Base-by-base conservation (phyloP, 768 basidiomycete species). In the Kwoniella europaea region DNA sequence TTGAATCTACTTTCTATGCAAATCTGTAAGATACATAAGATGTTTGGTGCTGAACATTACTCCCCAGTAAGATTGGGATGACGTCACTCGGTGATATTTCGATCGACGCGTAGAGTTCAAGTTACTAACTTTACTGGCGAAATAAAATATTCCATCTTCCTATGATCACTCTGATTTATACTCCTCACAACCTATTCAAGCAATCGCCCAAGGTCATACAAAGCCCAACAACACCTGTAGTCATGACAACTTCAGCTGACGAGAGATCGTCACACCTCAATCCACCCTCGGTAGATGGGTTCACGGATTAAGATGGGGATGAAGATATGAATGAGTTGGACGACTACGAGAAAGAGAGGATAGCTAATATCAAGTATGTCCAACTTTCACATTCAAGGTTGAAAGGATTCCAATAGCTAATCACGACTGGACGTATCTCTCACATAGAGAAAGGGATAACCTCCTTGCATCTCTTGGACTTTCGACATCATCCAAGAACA, bases 331-430 rank as follows among this genome's bases (percentile, higher is more conserved):
- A 73, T 16, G 79, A 74, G 27, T 35, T 68, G 20, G 72, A 71
- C 15, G 56, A 65, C 5, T 80, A 81, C 60, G 80, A 83, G 55
- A 53, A 71, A 64, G 71, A 80, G 56, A 57, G 82, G 50, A 63
- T 72, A 29, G 73, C 69, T 41, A 81, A 79, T 57, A 83, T 83
- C 42, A 65, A 71, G 81, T 80, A 46, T 57, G 75, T 44, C 12
- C 15, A n/a, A n/a, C n/a, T n/a, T n/a, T n/a, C n/a, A n/a, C n/a
- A n/a, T n/a, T n/a, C n/a, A n/a, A n/a, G n/a, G n/a, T n/a, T n/a
- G n/a, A n/a, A n/a, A n/a, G n/a, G n/a, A n/a, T n/a, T n/a, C n/a
- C n/a, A n/a, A n/a, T n/a, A n/a, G n/a, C n/a, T n/a, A n/a, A n/a
- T n/a, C n/a, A n/a, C n/a, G n/a, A n/a, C n/a, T n/a, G n/a, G n/a